Percentiles rank a stretch among this genome's conserved stretches.
Conservation (phyloP, 495 filamentous ascomycete genomes). For the Elasticomyces elasticus region DNA sequence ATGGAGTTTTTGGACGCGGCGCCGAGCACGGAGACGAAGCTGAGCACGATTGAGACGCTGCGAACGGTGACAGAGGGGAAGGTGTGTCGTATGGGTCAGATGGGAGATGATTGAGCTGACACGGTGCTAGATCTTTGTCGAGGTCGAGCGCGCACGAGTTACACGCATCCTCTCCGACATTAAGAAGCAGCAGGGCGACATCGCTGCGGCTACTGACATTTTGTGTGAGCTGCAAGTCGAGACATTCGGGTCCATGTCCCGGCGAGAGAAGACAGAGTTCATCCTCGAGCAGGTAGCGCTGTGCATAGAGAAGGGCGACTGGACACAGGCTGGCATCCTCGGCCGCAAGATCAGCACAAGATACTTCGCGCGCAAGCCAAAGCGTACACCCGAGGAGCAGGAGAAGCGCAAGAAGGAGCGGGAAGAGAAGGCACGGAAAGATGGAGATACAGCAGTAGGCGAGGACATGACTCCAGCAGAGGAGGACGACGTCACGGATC, state of each 20-base stretch:
- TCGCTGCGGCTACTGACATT: constrained; percentile 80
- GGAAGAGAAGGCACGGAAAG: constrained; percentile 51
- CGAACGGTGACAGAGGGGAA: constrained; percentile 97
- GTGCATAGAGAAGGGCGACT: constrained; percentile 92
- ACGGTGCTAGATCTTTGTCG: constrained; percentile 73
- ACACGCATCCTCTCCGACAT: constrained; percentile 92
- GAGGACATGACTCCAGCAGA: constrained; percentile 52
- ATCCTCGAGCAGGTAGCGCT: constrained; percentile 90
- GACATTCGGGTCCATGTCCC: constrained; percentile 95
- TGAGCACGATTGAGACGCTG: constrained; percentile 86
- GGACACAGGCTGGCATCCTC: constrained; percentile 88
- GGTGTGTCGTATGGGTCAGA: too few relatives aligned
- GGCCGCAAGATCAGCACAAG: constrained; percentile 92
- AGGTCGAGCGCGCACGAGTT: constrained; percentile 92
- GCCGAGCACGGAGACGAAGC: constrained; percentile 72
- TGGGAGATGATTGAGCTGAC: too few relatives aligned
- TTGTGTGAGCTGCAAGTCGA: constrained; percentile 97
- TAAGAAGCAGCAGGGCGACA: constrained; percentile 87
- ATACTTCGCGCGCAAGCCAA: constrained; percentile 79
- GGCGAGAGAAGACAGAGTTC: constrained; percentile 96
- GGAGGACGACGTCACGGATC: constrained; percentile 78
- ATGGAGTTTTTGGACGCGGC: constrained; percentile 82
- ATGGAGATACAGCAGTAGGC: constrained; percentile 59
- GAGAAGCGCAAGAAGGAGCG: constrained; percentile 81
- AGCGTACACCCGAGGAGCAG: constrained; percentile 75